A percentile compares a stretch with the other conserved stretches of the same genome.
Conservation (phyloP, 2,329 filamentous ascomycete genomes). For the Phialocephala subalpina region DNA sequence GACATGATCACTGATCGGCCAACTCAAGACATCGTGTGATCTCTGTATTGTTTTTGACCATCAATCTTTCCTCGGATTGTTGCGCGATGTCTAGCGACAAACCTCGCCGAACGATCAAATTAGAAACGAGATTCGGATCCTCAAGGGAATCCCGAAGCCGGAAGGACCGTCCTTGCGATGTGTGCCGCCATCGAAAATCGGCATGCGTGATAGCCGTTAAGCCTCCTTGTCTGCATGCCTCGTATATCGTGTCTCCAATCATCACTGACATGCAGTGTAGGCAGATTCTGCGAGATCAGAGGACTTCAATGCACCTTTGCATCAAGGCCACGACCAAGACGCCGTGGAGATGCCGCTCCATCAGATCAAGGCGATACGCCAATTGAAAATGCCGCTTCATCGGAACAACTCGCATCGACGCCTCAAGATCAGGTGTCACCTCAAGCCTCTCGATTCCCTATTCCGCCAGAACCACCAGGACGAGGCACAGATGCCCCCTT, state of each 20-base stretch:
- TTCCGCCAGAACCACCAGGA: conserved; percentile 13
- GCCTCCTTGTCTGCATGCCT: conserved; percentile 53
- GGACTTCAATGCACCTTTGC: conserved; percentile 38
- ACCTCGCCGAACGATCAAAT: conserved; percentile 48
- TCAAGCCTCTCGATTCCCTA: conserved; percentile 24
- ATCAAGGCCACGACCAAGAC: conserved; percentile 30
- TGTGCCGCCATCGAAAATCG: conserved; percentile 54
- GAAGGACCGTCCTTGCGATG: conserved; percentile 56
- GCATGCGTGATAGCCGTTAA: conserved; percentile 54
- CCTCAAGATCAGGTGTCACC: conserved; percentile 16
- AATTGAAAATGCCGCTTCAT: conserved; percentile 1
- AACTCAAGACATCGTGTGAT: conserved; percentile 13
- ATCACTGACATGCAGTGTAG: conserved; percentile 25
- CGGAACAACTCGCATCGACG: conserved; percentile 9
- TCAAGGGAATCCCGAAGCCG: conserved; percentile 52
- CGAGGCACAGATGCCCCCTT: conserved; percentile 5
- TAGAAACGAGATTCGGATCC: conserved; percentile 52
- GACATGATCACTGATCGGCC: conserved; percentile 20
- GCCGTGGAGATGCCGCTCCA: conserved; percentile 16
- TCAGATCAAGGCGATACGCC: conserved; percentile 23
- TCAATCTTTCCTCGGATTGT: neutral
- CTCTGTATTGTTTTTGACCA: neutral
- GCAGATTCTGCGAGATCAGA: conserved; percentile 40
- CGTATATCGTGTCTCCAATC: neutral
- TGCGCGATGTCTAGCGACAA: conserved; percentile 22